Percentiles rank a stretch among this genome's conserved stretches.
Evolutionary conservation across 2,329 filamentous ascomycete genomes (phyloP).

Genomic region (Botrytis byssoidea): DNA sequence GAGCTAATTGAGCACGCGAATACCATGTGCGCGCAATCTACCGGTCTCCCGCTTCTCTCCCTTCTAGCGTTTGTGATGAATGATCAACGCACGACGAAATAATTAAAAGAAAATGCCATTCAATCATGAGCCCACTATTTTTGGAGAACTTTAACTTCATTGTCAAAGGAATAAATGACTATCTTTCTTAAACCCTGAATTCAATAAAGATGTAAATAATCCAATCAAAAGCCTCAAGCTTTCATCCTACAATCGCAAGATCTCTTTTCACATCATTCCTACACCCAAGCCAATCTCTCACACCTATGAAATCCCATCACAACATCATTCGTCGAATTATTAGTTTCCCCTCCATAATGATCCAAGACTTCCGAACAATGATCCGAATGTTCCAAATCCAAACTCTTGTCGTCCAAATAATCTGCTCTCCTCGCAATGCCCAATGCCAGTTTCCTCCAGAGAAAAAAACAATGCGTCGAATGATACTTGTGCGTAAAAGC

Average conservation of each 20-base stretch:
- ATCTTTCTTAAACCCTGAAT: not conserved
- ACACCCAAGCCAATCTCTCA: constrained; percentile 5
- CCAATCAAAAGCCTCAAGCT: not conserved
- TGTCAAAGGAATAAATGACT: not conserved
- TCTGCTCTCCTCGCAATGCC: not conserved
- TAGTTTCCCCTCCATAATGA: constrained; percentile 12
- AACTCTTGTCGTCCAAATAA: constrained; percentile 6
- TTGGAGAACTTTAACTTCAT: no score
- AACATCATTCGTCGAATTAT: constrained; percentile 12
- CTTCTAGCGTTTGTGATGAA: not conserved
- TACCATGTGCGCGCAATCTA: not conserved
- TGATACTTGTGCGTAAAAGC: constrained; percentile 9
- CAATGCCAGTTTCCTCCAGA: constrained; percentile 6
- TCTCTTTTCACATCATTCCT: not conserved
- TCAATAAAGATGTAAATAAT: not conserved
- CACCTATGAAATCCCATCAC: constrained; percentile 12
- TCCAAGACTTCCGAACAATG: constrained; percentile 9
- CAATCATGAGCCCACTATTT: not conserved
- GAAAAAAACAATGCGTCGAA: constrained; percentile 6
- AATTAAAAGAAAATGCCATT: not conserved
- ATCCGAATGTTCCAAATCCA: constrained; percentile 14
- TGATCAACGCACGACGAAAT: not conserved
- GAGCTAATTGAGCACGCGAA: not conserved
- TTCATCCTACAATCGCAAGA: not conserved
- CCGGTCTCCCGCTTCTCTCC: not conserved